A percentile compares a stretch with the other conserved stretches of the same genome.
Conservation (phyloP, 768 basidiomycete genomes). For the Sporobolomyces pararoseus region DNA sequence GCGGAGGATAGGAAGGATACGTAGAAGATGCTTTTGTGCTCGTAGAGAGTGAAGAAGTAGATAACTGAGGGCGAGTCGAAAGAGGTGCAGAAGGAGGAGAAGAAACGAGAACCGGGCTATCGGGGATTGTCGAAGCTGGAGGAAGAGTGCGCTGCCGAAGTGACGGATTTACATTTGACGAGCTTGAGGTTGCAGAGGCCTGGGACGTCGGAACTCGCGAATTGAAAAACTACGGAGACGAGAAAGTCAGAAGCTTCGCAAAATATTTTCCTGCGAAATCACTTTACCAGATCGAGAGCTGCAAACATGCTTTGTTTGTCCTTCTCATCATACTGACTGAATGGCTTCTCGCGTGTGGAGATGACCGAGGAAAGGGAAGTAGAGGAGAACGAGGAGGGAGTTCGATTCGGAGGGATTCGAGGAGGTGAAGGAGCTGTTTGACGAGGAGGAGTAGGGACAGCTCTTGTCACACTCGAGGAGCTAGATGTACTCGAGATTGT, state of each 20-base stretch:
- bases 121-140: slow-evolving; percentile 3
- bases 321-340: slow-evolving; percentile 17
- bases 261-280: too few relatives aligned
- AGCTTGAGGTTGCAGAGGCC: not conserved
- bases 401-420: not conserved
- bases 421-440: not conserved
- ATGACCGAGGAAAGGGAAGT: not conserved
- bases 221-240: slow-evolving; percentile 14
- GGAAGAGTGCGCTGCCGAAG: not conserved
- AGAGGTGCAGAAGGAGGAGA: slow-evolving; percentile 5
- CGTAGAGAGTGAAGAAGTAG: not conserved
- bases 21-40: too few relatives aligned
- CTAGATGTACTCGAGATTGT: not conserved
- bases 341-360: slow-evolving; percentile 3
- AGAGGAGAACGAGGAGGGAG: not conserved
- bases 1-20: slow-evolving; percentile 28
- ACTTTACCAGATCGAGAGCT: slow-evolving; percentile 20
- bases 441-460: not conserved
- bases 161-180: not conserved
- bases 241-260: too few relatives aligned
- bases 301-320: slow-evolving; percentile 33
- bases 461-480: not conserved
- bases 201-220: not conserved
- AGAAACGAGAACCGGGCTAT: not conserved
- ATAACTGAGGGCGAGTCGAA: slow-evolving; percentile 11